Percentiles rank a stretch among this genome's conserved stretches.
phyloP scores from a whole-genome alignment of 2,329 filamentous ascomycete species.

The Epichloe festucae region DNA sequence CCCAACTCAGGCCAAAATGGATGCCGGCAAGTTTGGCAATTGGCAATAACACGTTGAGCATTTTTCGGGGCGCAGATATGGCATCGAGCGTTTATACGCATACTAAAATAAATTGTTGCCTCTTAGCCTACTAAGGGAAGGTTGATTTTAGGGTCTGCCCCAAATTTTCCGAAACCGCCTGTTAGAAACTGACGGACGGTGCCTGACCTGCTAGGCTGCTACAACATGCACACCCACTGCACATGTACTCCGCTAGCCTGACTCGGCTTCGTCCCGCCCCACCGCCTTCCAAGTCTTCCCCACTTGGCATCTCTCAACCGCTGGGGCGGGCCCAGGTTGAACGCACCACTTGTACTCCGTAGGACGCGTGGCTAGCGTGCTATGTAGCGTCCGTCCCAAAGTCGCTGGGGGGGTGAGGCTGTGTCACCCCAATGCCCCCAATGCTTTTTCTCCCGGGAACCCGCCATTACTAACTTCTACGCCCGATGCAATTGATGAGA shows the following conservation, averaged over 20 bases:
- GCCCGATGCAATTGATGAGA: background rate
- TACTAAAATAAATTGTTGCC: too few species aligned
- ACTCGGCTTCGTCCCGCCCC: background rate
- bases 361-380: background rate
- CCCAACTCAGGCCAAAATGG: too few species aligned
- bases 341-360: conserved; percentile 6
- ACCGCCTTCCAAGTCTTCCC: background rate
- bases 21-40: too few species aligned
- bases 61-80: too few species aligned
- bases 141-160: too few species aligned
- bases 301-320: conserved; percentile 7
- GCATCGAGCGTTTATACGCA: too few species aligned
- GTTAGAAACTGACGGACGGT: too few species aligned
- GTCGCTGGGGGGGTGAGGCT: conserved; percentile 5
- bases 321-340: conserved; percentile 2
- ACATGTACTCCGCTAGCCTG: background rate
- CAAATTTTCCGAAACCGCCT: too few species aligned
- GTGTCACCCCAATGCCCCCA: conserved; percentile 12
- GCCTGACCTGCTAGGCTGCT: too few species aligned
- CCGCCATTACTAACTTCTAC: background rate
- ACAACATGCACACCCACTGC: too few species aligned
- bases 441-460: conserved; percentile 6
- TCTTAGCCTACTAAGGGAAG: too few species aligned
- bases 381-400: background rate
- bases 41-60: too few species aligned